These are phyloP conservation scores for Acacia acuminata DNA, from an alignment of 306 rosid species.

Conservation along the genomic window DNA sequence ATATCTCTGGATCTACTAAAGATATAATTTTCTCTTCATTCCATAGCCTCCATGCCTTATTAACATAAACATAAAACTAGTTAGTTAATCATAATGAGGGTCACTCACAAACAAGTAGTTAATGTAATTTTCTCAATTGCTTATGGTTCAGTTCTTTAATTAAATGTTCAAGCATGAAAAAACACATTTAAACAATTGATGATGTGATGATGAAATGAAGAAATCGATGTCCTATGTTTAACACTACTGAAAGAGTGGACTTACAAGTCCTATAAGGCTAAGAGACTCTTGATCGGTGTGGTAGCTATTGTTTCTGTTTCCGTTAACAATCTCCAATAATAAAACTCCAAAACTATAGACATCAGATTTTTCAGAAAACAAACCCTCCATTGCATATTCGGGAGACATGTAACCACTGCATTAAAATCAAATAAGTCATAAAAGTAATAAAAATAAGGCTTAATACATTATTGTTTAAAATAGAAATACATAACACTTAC, in stretches of 20 bases:
- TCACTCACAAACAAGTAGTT: neutral
- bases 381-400: slow-evolving; percentile 41
- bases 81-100: neutral
- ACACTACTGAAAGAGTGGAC: neutral
- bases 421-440: neutral
- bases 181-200: neutral
- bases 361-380: slow-evolving; percentile 42
- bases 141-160: neutral
- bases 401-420: slow-evolving; percentile 42
- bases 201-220: neutral
- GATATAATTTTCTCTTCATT: slow-evolving; percentile 27
- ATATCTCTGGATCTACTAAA: slow-evolving; percentile 33
- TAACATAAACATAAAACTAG: neutral
- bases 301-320: slow-evolving; percentile 41
- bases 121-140: neutral
- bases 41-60: slow-evolving; percentile 50
- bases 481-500: slow-evolving; percentile 19
- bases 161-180: neutral
- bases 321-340: slow-evolving; percentile 38
- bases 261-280: slow-evolving; percentile 43
- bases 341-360: slow-evolving; percentile 38
- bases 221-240: neutral
- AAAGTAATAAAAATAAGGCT: neutral
- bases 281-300: slow-evolving; percentile 26
- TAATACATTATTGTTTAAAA: neutral